phyloP scores from a whole-genome alignment of 2,329 filamentous ascomycete genomes.

The Onygenales sp. region DNA sequence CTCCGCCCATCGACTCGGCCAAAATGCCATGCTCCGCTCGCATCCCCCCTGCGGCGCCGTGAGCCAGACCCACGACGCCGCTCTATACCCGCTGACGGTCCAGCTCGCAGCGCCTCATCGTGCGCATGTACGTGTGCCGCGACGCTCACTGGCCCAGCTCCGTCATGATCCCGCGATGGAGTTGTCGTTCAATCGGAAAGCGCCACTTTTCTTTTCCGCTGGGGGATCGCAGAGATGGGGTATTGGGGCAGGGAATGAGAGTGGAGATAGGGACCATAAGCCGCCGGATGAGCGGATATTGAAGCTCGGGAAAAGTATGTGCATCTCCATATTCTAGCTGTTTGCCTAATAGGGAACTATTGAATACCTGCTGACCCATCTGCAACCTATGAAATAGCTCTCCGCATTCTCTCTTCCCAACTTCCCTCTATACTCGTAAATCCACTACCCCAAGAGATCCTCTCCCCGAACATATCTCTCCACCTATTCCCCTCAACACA shows the following conservation, averaged over 20 bases:
- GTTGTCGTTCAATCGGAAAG: conserved; percentile 7
- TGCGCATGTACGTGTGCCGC: not conserved
- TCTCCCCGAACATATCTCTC: conserved; percentile 53
- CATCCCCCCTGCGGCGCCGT: not conserved
- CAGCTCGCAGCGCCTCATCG: not conserved
- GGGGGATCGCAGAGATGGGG: conserved; percentile 8
- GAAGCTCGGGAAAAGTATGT: conserved; percentile 52
- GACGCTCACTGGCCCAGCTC: conserved; percentile 1
- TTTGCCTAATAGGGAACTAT: not conserved
- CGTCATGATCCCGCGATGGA: not conserved
- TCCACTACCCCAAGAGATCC: conserved; percentile 52
- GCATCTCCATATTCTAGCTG: not conserved
- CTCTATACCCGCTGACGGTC: not conserved
- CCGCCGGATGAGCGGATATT: conserved; percentile 50
- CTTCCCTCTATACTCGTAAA: conserved; percentile 53
- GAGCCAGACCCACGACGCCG: not conserved
- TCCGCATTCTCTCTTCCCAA: conserved; percentile 52
- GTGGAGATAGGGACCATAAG: conserved; percentile 30
- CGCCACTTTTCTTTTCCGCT: conserved; percentile 19
- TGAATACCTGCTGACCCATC: not conserved
- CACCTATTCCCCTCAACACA: conserved; percentile 55
- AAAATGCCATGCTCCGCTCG: not conserved
- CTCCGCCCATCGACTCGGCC: not conserved
- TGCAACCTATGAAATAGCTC: conserved; percentile 32
- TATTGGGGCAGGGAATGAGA: conserved; percentile 15